A percentile compares a stretch with the other conserved stretches of the same genome.
Evolutionary conservation across 2,329 filamentous ascomycete species (phyloP).

Genomic region (Aspergillus sp.): DNA sequence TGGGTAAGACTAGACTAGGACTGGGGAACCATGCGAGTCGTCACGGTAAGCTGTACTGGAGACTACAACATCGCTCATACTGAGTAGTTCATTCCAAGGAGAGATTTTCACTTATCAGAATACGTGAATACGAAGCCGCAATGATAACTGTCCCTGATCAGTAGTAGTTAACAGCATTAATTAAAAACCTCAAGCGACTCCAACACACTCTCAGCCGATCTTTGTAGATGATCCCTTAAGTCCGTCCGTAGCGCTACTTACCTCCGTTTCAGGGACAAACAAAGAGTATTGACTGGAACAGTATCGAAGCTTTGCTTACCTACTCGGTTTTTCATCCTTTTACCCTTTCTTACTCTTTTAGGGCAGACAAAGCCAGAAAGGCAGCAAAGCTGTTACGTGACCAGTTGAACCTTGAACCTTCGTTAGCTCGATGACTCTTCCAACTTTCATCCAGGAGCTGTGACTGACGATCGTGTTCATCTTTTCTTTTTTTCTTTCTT

Average conservation of each 20-base stretch:
- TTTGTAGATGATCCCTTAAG: neutral
- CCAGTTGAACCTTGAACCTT: neutral
- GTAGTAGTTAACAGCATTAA: no score
- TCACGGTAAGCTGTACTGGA: no score
- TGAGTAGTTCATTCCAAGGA: no score
- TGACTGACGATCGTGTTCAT: neutral
- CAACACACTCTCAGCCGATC: neutral
- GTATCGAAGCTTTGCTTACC: neutral
- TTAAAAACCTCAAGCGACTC: no score
- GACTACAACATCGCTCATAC: no score
- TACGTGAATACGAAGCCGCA: no score
- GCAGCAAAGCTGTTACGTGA: conserved; percentile 3
- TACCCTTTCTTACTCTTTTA: neutral
- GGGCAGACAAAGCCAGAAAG: neutral
- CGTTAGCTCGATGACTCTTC: neutral
- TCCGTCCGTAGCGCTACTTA: neutral
- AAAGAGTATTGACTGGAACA: no score
- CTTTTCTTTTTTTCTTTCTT: neutral
- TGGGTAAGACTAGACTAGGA: no score
- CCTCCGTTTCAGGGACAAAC: no score
- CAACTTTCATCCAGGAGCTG: neutral
- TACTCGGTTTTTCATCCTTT: neutral
- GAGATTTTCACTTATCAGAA: no score
- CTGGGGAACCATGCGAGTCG: no score
- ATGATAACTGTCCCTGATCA: no score